Percentiles rank a stretch among this genome's conserved stretches.
phyloP scores from a whole-genome alignment of 2,329 filamentous ascomycete species.

The Beauveria caledonica region DNA sequence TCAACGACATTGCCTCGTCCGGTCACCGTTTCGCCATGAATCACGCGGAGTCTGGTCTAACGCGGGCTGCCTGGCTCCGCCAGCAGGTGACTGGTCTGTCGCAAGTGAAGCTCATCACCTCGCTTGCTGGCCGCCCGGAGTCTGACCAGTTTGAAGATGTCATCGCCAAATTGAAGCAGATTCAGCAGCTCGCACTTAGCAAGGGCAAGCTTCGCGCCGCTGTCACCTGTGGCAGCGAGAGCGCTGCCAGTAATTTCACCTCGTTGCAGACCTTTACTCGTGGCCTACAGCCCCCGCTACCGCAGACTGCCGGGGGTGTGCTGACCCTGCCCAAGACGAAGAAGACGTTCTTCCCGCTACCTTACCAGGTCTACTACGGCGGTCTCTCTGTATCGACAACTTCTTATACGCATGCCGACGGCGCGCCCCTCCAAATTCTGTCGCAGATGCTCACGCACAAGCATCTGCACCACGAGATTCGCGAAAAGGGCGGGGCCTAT shows the following conservation, averaged over 20 bases:
- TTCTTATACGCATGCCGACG: conserved; percentile 67
- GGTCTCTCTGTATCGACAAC: conserved; percentile 74
- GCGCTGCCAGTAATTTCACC: conserved; percentile 58
- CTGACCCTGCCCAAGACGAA: conserved; percentile 39
- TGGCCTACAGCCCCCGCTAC: conserved; percentile 18
- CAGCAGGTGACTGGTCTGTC: conserved; percentile 88
- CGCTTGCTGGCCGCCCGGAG: conserved; percentile 63
- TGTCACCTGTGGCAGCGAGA: conserved; percentile 76
- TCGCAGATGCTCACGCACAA: conserved; percentile 92
- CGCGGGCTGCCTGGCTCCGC: conserved; percentile 59
- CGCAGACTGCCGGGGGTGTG: conserved; percentile 33
- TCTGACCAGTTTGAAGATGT: conserved; percentile 65
- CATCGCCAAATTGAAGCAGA: conserved; percentile 74
- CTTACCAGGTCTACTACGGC: conserved; percentile 96
- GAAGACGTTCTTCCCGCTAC: conserved; percentile 86
- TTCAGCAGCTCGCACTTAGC: conserved; percentile 70
- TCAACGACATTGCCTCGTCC: conserved; percentile 85
- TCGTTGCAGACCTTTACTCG: conserved; percentile 63
- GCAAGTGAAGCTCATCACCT: conserved; percentile 77
- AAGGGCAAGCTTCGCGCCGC: conserved; percentile 66
- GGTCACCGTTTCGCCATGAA: conserved; percentile 82
- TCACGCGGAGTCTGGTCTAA: conserved; percentile 73
- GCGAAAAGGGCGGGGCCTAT: conserved; percentile 95
- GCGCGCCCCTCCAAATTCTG: conserved; percentile 78
- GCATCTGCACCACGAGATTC: conserved; percentile 92